Evolutionary conservation across 2,329 filamentous ascomycete genomes (phyloP).

Genomic region (Teratosphaeria pseudoeucalypti): DNA sequence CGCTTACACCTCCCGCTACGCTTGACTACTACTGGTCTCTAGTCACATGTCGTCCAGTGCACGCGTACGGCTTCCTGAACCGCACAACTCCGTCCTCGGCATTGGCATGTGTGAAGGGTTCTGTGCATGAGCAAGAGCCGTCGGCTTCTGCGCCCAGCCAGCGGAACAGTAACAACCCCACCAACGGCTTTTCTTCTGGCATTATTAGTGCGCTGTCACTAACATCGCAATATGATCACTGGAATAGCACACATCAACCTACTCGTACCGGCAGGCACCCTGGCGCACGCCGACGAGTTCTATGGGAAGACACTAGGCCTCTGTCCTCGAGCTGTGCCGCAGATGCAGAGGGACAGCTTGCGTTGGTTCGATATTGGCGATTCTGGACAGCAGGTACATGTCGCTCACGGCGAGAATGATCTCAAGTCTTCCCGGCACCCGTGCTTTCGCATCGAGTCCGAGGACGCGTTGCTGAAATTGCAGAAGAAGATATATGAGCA

Average conservation of each 20-base stretch:
- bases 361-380: slow-evolving; percentile 51
- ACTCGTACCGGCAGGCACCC: slow-evolving; percentile 44
- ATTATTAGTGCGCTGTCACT: no score
- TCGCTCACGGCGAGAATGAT: slow-evolving; percentile 39
- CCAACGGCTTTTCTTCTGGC: not conserved
- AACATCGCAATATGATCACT: slow-evolving; percentile 34
- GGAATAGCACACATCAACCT: slow-evolving; percentile 50
- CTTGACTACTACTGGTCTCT: not conserved
- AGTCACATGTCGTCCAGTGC: not conserved
- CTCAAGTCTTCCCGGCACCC: slow-evolving; percentile 42
- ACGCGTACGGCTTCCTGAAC: not conserved
- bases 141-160: not conserved
- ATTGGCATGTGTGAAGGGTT: not conserved
- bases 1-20: not conserved
- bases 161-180: not conserved
- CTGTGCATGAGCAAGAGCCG: no score
- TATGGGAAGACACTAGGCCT: slow-evolving; percentile 49
- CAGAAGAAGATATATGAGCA: slow-evolving; percentile 44
- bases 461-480: slow-evolving; percentile 39
- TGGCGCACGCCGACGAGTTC: slow-evolving; percentile 43
- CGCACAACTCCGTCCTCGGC: not conserved
- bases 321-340: slow-evolving; percentile 42
- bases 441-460: slow-evolving; percentile 45
- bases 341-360: slow-evolving; percentile 39
- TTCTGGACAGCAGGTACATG: slow-evolving; percentile 42